phyloP scores from a whole-genome alignment of 2,329 filamentous ascomycete genomes.

The Alternaria dauci region DNA sequence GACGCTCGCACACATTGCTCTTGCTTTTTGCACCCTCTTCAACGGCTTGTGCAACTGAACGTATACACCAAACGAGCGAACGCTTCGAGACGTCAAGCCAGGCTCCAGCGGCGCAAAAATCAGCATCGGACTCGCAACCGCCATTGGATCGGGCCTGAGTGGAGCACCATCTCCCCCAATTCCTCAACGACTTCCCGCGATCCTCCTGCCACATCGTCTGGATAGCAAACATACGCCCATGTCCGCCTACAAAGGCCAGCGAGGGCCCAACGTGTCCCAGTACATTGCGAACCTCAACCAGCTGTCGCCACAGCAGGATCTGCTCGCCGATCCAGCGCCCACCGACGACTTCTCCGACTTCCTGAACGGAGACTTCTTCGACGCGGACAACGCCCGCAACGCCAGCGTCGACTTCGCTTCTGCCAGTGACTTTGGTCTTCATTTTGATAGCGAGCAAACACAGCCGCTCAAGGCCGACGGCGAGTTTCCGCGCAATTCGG shows the following conservation, averaged over 20 bases:
- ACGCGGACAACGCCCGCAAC: slow-evolving; percentile 65
- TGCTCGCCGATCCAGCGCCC: slow-evolving; percentile 50
- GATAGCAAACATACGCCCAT: slow-evolving; percentile 55
- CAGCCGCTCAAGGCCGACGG: slow-evolving; percentile 24
- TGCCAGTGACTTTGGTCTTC: slow-evolving; percentile 41
- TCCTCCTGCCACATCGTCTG: slow-evolving; percentile 18
- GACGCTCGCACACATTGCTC: slow-evolving; percentile 21
- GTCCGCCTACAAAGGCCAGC: slow-evolving; percentile 78
- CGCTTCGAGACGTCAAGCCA: background rate
- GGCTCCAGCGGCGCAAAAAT: background rate
- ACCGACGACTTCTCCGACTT: slow-evolving; percentile 62
- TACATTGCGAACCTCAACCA: slow-evolving; percentile 88
- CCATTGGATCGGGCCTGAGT: slow-evolving; percentile 18
- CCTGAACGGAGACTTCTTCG: slow-evolving; percentile 67
- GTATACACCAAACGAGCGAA: background rate
- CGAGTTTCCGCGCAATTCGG: slow-evolving; percentile 23
- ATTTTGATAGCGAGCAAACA: slow-evolving; percentile 34
- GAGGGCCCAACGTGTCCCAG: slow-evolving; percentile 86
- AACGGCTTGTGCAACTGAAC: slow-evolving; percentile 1
- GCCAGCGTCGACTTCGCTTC: slow-evolving; percentile 36
- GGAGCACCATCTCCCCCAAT: background rate
- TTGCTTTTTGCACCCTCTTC: slow-evolving; percentile 10
- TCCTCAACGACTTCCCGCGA: slow-evolving; percentile 24
- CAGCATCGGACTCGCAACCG: slow-evolving; percentile 16
- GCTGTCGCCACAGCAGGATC: slow-evolving; percentile 58